These are phyloP conservation scores for Dalechampia spathulata DNA, from an alignment of 441 rosid genomes.

Conservation along the genomic window DNA sequence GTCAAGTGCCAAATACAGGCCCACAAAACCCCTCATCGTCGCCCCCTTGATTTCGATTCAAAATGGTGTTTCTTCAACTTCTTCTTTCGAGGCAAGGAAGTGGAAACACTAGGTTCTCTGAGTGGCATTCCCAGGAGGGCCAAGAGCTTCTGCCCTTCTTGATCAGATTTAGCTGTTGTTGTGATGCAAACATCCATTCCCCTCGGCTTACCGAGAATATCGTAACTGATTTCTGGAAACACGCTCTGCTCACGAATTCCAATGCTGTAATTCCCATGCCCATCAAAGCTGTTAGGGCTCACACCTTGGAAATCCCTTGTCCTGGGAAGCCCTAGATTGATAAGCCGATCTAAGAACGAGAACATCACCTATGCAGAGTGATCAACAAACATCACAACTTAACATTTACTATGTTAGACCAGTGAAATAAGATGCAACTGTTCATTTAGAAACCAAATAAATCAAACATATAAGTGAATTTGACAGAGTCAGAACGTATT, in stretches of 20 bases:
- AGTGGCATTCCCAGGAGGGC: conserved; percentile 96
- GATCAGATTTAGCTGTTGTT: conserved; percentile 66
- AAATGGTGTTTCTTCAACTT: conserved; percentile 77
- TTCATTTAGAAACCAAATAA: not conserved
- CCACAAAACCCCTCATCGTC: conserved; percentile 28
- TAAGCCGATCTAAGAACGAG: conserved; percentile 83
- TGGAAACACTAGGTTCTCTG: conserved; percentile 41
- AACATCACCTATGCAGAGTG: conserved; percentile 57
- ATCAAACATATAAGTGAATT: too few relatives aligned
- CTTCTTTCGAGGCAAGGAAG: conserved; percentile 44
- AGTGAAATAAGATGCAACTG: not conserved
- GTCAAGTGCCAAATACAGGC: not conserved
- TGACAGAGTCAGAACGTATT: too few relatives aligned
- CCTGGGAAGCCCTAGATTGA: conserved; percentile 88
- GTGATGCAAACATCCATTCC: conserved; percentile 96
- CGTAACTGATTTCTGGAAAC: conserved; percentile 74
- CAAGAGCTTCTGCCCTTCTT: conserved; percentile 71
- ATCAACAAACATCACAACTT: not conserved
- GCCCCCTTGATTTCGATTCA: conserved; percentile 51
- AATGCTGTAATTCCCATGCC: conserved; percentile 80
- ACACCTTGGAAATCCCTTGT: conserved; percentile 90
- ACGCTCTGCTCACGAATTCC: conserved; percentile 80
- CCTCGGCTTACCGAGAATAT: conserved; percentile 54
- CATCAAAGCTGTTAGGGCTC: conserved; percentile 76
- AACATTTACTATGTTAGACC: not conserved